phyloP scores from a whole-genome alignment of 441 rosid genomes.

The Erysimum cheiri region DNA sequence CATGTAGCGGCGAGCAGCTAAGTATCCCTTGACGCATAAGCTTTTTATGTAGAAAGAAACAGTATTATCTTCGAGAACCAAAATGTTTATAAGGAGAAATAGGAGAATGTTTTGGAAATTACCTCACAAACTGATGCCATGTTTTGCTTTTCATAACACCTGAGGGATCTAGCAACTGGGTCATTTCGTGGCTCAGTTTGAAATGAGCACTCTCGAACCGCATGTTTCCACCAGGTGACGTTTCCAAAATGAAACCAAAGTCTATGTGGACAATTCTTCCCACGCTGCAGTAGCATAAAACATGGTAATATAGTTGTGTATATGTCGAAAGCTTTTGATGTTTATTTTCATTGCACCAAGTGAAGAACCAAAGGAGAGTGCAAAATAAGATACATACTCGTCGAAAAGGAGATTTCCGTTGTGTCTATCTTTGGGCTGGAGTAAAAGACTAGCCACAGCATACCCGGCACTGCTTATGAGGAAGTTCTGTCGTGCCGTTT shows the following conservation, averaged over 20 bases:
- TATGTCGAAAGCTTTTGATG: too few species aligned
- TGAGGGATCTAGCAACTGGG: constrained; percentile 88
- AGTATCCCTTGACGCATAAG: constrained; percentile 87
- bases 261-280: constrained; percentile 95
- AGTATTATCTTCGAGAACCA: too few species aligned
- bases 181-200: constrained; percentile 98
- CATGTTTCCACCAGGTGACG: constrained; percentile 94
- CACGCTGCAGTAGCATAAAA: constrained; percentile 51
- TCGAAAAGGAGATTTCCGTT: constrained; percentile 95
- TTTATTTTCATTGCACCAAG: too few species aligned
- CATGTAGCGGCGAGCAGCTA: constrained; percentile 84
- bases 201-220: constrained; percentile 94
- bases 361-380: too few species aligned
- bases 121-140: constrained; percentile 66
- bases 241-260: constrained; percentile 91
- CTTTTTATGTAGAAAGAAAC: constrained; percentile 37
- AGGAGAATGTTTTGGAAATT: too few species aligned
- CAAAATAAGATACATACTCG: constrained; percentile 44
- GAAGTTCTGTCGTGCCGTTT: constrained; percentile 80
- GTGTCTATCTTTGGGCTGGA: constrained; percentile 94
- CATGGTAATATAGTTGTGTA: too few species aligned
- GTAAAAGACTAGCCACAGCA: constrained; percentile 92
- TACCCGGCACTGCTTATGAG: constrained; percentile 92
- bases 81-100: too few species aligned
- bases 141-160: constrained; percentile 89